Conservation (phyloP, 2,329 filamentous ascomycete genomes). For the Metarhizium humberi region DNA sequence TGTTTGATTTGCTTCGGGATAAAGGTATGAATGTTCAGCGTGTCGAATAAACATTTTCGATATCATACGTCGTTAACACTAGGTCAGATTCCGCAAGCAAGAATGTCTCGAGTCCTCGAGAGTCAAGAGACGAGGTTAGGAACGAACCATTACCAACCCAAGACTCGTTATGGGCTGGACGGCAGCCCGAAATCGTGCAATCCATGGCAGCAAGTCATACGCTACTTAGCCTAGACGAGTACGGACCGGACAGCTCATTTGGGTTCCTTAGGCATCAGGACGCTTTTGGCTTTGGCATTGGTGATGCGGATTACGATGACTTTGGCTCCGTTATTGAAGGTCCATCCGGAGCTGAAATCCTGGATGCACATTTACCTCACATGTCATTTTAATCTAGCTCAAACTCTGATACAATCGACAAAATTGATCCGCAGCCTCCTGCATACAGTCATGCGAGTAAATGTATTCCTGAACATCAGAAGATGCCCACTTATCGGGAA, state of each 20-base stretch:
- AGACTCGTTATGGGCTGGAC: not conserved
- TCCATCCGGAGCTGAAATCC: too few species aligned
- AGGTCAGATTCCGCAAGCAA: not conserved
- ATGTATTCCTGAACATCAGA: constrained; percentile 58
- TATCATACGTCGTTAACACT: not conserved
- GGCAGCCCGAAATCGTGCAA: not conserved
- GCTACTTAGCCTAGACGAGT: not conserved
- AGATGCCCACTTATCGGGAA: constrained; percentile 61
- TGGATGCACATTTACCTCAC: too few species aligned
- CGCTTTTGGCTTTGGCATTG: not conserved
- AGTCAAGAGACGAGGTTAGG: not conserved
- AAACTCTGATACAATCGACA: constrained; percentile 32
- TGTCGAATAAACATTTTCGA: not conserved
- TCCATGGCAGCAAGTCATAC: not conserved
- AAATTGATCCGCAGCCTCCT: constrained; percentile 42
- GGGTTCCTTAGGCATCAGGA: not conserved
- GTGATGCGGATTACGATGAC: not conserved
- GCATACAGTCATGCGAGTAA: constrained; percentile 52
- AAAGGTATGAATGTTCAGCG: not conserved
- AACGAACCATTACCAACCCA: not conserved
- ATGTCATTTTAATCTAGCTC: not conserved
- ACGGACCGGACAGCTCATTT: not conserved
- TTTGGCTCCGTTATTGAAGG: too few species aligned
- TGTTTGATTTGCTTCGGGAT: not conserved
- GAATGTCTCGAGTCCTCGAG: not conserved